Evolutionary conservation across 2,329 filamentous ascomycete species (phyloP).

Genomic region (Aspergillus viridinutans): DNA sequence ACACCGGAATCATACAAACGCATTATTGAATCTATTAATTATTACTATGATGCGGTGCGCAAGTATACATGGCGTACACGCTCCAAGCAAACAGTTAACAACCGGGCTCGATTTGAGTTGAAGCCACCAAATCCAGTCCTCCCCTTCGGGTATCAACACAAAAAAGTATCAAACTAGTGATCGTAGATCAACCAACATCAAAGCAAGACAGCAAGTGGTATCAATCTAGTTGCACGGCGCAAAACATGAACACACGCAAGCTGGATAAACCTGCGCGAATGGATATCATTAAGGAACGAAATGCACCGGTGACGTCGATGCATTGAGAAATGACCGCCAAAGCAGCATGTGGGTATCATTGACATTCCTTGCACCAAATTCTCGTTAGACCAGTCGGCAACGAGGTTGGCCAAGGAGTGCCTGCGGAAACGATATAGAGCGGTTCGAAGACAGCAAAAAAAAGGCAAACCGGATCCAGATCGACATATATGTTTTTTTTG

Average conservation of each 20-base stretch:
- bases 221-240: slow-evolving; percentile 32
- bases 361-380: slow-evolving; percentile 18
- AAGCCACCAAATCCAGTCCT: slow-evolving; percentile 17
- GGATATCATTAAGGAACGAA: slow-evolving; percentile 35
- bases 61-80: slow-evolving; percentile 18
- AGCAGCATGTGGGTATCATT: slow-evolving; percentile 29
- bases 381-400: slow-evolving; percentile 5
- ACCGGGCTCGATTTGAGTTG: slow-evolving; percentile 21
- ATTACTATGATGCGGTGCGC: slow-evolving; percentile 32
- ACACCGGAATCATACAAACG: slow-evolving; percentile 12
- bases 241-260: slow-evolving; percentile 24
- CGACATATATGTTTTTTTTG: slow-evolving; percentile 5
- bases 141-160: slow-evolving; percentile 34
- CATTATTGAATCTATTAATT: slow-evolving; percentile 34
- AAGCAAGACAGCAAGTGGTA: slow-evolving; percentile 33
- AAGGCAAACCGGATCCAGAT: slow-evolving; percentile 6
- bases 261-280: slow-evolving; percentile 27
- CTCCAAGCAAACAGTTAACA: slow-evolving; percentile 21
- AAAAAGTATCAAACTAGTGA: slow-evolving; percentile 23
- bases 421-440: slow-evolving; percentile 23
- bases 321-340: slow-evolving; percentile 23
- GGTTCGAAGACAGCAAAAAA: slow-evolving; percentile 12
- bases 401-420: slow-evolving; percentile 15
- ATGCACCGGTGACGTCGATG: slow-evolving; percentile 16
- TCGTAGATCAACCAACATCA: slow-evolving; percentile 25